A percentile compares a stretch with the other conserved stretches of the same genome.
phyloP scores from a whole-genome alignment of 805 yeast species.

The Lachancea sp. region DNA sequence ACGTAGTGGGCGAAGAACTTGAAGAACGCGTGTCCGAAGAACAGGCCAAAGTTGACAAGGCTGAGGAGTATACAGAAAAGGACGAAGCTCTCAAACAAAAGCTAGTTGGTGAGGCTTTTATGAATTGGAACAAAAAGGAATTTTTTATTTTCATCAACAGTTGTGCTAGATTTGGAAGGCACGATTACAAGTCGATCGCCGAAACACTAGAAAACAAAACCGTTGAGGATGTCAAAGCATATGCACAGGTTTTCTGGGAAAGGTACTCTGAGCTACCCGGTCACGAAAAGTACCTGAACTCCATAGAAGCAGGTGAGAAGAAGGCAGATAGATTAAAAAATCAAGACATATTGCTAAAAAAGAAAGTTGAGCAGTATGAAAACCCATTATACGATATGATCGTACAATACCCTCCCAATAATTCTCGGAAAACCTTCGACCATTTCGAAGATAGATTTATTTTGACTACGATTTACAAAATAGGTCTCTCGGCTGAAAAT shows the following conservation, averaged over 20 bases:
- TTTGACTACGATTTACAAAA: conserved; percentile 51
- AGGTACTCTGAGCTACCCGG: conserved; percentile 58
- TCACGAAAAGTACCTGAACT: conserved; percentile 60
- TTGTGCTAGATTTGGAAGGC: conserved; percentile 60
- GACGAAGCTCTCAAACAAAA: conserved; percentile 50
- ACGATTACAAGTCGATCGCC: conserved; percentile 44
- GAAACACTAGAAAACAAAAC: conserved; percentile 51
- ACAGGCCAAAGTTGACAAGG: conserved; percentile 52
- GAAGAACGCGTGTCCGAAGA: conserved; percentile 25
- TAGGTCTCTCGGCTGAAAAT: conserved; percentile 55
- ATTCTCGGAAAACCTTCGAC: conserved; percentile 67
- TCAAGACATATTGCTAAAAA: conserved; percentile 50
- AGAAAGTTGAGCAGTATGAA: conserved; percentile 46
- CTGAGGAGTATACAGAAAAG: conserved; percentile 55
- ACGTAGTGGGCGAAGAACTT: conserved; percentile 12
- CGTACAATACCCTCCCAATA: conserved; percentile 76
- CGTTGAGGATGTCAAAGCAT: conserved; percentile 51
- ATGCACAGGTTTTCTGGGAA: conserved; percentile 59
- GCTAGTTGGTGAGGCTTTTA: conserved; percentile 51
- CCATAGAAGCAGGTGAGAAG: conserved; percentile 68
- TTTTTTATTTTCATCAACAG: conserved; percentile 66
- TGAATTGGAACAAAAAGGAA: conserved; percentile 68
- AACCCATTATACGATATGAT: conserved; percentile 57
- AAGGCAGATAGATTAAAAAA: conserved; percentile 47
- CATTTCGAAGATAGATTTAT: conserved; percentile 66